These are phyloP conservation scores for Sporisorium exsertum DNA, from an alignment of 1,284 basidiomycete species.

Conservation along the genomic window DNA sequence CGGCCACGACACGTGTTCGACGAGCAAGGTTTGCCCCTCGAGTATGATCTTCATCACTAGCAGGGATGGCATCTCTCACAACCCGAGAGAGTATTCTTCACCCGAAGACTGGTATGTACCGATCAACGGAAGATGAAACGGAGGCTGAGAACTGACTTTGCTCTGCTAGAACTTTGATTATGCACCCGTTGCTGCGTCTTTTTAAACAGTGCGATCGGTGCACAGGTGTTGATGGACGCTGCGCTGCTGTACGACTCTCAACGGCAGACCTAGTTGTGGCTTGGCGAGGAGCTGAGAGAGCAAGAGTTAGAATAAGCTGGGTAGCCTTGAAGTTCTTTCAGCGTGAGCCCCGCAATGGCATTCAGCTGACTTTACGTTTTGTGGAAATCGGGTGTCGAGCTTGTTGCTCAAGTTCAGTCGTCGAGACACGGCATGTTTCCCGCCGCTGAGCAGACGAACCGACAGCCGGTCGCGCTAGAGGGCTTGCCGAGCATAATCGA, in stretches of 20 bases:
- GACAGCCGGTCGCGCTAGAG: too few species aligned
- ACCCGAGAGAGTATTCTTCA: conserved; percentile 38
- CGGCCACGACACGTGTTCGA: conserved; percentile 51
- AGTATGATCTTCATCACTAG: conserved; percentile 49
- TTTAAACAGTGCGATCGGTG: conserved; percentile 35
- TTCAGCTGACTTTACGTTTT: neutral
- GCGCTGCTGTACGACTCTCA: conserved; percentile 42
- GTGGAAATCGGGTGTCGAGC: neutral
- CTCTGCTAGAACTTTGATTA: neutral
- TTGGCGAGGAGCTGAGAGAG: neutral
- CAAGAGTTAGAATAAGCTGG: neutral
- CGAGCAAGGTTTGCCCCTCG: conserved; percentile 43
- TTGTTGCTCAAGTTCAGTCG: neutral
- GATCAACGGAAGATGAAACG: neutral
- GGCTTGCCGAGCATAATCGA: too few species aligned
- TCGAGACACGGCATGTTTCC: neutral
- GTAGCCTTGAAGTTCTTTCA: neutral
- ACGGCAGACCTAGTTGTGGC: conserved; percentile 3
- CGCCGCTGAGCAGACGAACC: too few species aligned
- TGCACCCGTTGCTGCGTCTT: neutral
- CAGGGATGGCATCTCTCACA: conserved; percentile 50
- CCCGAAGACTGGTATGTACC: conserved; percentile 45
- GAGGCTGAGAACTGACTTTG: neutral
- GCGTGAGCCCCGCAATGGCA: neutral
- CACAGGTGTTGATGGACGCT: conserved; percentile 51